phyloP scores from a whole-genome alignment of 768 basidiomycete genomes.

The Nevesoporus exiguus region DNA sequence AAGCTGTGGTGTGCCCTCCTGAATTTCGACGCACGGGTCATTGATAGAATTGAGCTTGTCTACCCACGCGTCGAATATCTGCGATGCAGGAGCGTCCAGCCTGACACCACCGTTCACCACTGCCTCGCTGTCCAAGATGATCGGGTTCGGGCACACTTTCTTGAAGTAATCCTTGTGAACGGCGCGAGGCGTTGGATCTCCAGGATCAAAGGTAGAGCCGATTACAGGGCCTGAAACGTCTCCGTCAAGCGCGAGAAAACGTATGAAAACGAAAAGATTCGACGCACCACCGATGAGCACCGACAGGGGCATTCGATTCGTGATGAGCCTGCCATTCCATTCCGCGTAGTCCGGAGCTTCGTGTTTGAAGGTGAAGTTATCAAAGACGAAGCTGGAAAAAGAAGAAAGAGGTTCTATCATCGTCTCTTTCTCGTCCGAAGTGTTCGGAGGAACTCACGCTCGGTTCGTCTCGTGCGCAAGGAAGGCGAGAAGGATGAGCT shows the following conservation, averaged over 20 bases:
- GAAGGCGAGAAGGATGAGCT: slow-evolving; percentile 49
- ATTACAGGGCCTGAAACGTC: slow-evolving; percentile 38
- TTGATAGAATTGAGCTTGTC: slow-evolving; percentile 40
- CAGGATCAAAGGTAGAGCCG: slow-evolving; percentile 37
- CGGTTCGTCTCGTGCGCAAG: slow-evolving; percentile 46
- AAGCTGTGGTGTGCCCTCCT: slow-evolving; percentile 35
- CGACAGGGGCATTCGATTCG: slow-evolving; percentile 52
- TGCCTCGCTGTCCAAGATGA: slow-evolving; percentile 26
- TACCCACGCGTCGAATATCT: slow-evolving; percentile 45
- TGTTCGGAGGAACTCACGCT: slow-evolving; percentile 38
- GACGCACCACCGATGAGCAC: slow-evolving; percentile 48
- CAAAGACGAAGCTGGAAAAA: slow-evolving; percentile 47
- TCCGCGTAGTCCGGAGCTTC: slow-evolving; percentile 40
- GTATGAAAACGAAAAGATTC: background rate
- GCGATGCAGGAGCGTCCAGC: slow-evolving; percentile 30
- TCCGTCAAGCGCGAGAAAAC: background rate
- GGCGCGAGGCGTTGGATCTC: slow-evolving; percentile 39
- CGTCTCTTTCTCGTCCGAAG: background rate
- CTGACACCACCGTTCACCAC: slow-evolving; percentile 22
- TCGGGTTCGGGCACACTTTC: slow-evolving; percentile 44
- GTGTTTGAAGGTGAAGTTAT: slow-evolving; percentile 55
- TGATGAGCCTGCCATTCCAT: slow-evolving; percentile 49
- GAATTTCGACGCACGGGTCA: slow-evolving; percentile 49
- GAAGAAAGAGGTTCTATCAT: background rate
- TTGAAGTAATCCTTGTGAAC: slow-evolving; percentile 46